Evolutionary conservation across 768 basidiomycete species (phyloP), one percentile per base, ranked within the genome.

Genomic region (Holtermannia corniformis): DNA sequence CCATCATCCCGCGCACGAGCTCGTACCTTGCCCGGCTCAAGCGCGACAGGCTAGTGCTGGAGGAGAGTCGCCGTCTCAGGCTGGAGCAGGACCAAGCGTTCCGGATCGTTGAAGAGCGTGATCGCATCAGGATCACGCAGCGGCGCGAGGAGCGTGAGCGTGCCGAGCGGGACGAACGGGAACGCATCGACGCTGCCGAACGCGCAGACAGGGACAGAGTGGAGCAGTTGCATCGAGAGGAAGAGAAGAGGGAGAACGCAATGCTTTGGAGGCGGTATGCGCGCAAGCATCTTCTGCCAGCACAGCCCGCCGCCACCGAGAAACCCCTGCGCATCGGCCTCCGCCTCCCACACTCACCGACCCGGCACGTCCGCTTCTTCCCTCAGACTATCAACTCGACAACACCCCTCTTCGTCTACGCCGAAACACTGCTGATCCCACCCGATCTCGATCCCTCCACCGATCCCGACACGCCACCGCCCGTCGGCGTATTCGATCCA

Each of bases 21-120:
- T 82, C 91, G 0, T 88, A 83, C 75, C 80, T 99, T 10, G 73
- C 76, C 7, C 79, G 84, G 16, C 75, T 87, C 49, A 78, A 75
- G 14, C 65, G 77, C 0, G 75, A 78, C 42, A 59, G 71, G 7
- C 59, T 65, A 0, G 57, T 67, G 13, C 57, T 76, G 1, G 72
- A 74, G 28, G 71, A 74, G 44, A 81, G 85, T 19, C 77, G 88
- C 12, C 72, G 76, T 19, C 64, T 90, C 19, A 78, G 90, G 12
- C 84, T 82, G 23, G 76, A 80, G 46, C 66, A 91, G 61, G 91
- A 93, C 62, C 77, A 79, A 7, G 86, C 87, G 1, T 88, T 87
- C 68, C 73, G 74, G 37, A 81, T 83, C 49, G 77, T 82, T 58
- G 82, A 80, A 1, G 65, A 75, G 32, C 73, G 79, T 4, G 92